Base-by-base conservation (phyloP, 768 basidiomycete species). In the Rhizopogon sp. region DNA sequence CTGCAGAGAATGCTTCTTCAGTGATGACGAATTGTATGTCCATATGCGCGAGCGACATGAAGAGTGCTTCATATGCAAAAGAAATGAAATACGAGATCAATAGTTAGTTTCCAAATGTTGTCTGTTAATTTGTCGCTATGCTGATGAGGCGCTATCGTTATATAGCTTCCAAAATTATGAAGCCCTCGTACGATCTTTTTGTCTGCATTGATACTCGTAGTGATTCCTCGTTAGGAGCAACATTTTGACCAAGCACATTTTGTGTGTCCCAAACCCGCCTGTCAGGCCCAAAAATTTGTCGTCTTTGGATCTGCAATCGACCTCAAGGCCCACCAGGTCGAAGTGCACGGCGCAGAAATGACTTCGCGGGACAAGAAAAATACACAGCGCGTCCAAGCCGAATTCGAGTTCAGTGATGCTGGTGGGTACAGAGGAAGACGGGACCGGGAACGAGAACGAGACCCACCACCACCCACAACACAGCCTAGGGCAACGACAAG, bases 21-120 rank as follows among this genome's bases (percentile, higher is more conserved):
- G 87, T n/a, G 87, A 88, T 53, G 96, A 98, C 64, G 94, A 94
- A 63, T 73, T 98, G n/a, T 97, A 85, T 67, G 75, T 84, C 22
- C 97, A 99, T 69, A 91, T 98, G 87, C 83, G 95, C 50, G 87
- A 94, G 65, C 77, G 76, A 47, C 96, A 99, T 71, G 96, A 99
- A 69, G 95, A 98, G 64, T 98, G 96, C 67, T 97, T 97, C 61
- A 70, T 99, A 13, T 99, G 97, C 70, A 93, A 92, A 66, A 79
- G 88, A 29, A 81, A 87, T 54, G 93, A 87, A 6, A 62, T 90
- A 40, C 76, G 80, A 59, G 84, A 94, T 69, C 84, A 93, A 72
- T 94, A 97, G 93, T 97, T 63, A 65, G 93, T 80, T 13, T 56
- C 42, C 29, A 10, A 10, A 16, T 37, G 57, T 43, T 5, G 39